These are phyloP conservation scores for Leccinum aurantiacum DNA, from an alignment of 768 basidiomycete species.

Conservation along the genomic window DNA sequence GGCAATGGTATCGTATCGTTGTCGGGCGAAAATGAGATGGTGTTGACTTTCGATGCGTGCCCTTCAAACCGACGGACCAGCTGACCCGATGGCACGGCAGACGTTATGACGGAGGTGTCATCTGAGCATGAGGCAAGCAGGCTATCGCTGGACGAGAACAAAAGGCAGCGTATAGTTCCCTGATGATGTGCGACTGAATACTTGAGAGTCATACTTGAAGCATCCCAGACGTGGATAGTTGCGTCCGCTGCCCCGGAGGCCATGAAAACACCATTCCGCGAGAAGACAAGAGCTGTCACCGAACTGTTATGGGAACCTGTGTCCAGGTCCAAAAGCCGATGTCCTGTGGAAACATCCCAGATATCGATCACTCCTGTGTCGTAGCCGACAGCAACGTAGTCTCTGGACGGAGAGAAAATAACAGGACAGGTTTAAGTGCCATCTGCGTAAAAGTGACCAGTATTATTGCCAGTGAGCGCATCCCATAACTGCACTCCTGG, in stretches of 20 bases:
- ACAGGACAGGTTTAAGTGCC: constrained; percentile 16
- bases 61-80: constrained; percentile 14
- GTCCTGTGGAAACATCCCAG: constrained; percentile 21
- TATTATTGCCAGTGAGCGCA: constrained; percentile 13
- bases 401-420: constrained; percentile 15
- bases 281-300: constrained; percentile 15
- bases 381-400: constrained; percentile 16
- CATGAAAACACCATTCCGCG: constrained; percentile 8
- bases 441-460: constrained; percentile 11
- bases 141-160: constrained; percentile 18
- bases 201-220: constrained; percentile 2
- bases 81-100: constrained; percentile 10
- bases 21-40: constrained; percentile 25
- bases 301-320: background rate
- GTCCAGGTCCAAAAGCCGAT: constrained; percentile 6
- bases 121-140: constrained; percentile 19
- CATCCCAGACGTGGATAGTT: constrained; percentile 20
- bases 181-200: constrained; percentile 16
- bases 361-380: constrained; percentile 13
- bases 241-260: constrained; percentile 18
- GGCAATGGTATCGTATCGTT: constrained; percentile 12
- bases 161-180: constrained; percentile 16
- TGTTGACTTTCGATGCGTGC: constrained; percentile 18
- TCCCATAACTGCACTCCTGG: constrained; percentile 41
- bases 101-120: constrained; percentile 16